Base-by-base conservation (phyloP, 441 rosid species). In the Brassica balearica region DNA sequence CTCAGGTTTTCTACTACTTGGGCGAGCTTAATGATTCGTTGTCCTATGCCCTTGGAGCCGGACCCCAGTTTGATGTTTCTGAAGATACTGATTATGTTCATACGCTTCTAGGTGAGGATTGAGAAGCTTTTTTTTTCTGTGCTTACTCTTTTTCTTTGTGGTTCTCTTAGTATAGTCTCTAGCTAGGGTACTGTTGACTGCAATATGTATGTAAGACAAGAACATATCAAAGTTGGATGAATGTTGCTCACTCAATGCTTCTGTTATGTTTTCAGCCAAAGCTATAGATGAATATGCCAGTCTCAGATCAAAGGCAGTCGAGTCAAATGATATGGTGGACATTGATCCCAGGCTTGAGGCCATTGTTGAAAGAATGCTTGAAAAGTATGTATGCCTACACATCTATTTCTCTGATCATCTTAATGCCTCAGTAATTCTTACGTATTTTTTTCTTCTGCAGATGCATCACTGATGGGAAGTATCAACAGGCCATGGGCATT, bases 401-500 rank as follows among this genome's bases (percentile, higher is more conserved):
- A 7, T 11, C 0, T 25, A 58, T 8, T 62, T 3, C 22, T 72
- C 53, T 46, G 5, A 19, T 68, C 23, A 41, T 72, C 20, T 58
- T 64, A 56, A 38, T 58, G 23, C 60, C 29, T 69, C 58, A 67
- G 5, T 73, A 68, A 5, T 64, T 69, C 81, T 73, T 64, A 77
- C 38, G 1, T 58, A 9, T 15, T 68, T 77, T 29, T 73, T 55
- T 51, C 17, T 4, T 36, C 20, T 67, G 69, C 81, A 96, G 99
- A 92, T 96, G 99, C 78, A 92, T 93, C 70, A 67, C 68, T 73
- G 99, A 96, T 85, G 97, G 98, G 75, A 96, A 94, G 83, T 90
- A 88, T 85, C 98, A 96, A 78, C 99, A 93, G 82, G 99, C 99
- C 60, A 92, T 96, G 95, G 99, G 99, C 79, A 94, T 89, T 83